phyloP scores from a whole-genome alignment of 2,329 filamentous ascomycete genomes.

The Penicillium sp. region DNA sequence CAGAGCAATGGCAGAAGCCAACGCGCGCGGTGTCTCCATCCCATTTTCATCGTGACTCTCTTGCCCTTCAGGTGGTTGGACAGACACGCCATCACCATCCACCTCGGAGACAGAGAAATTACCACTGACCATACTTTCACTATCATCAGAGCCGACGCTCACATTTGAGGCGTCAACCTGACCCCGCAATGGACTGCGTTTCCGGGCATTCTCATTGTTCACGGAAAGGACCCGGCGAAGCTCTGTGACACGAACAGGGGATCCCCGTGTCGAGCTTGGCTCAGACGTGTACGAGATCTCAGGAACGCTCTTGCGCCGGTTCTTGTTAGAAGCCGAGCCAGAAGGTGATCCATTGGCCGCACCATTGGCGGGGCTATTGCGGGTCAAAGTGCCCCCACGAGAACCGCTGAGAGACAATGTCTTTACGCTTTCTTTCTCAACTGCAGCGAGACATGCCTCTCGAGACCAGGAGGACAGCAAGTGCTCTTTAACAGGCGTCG shows the following conservation, averaged over 20 bases:
- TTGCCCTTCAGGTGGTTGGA: constrained; percentile 22
- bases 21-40: constrained; percentile 31
- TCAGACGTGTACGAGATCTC: constrained; percentile 32
- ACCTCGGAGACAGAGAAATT: constrained; percentile 36
- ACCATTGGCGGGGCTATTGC: constrained; percentile 28
- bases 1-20: constrained; percentile 17
- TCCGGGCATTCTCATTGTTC: constrained; percentile 32
- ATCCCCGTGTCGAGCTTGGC: constrained; percentile 39
- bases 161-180: constrained; percentile 30
- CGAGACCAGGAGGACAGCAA: constrained; percentile 76
- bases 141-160: constrained; percentile 38
- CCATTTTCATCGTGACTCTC: constrained; percentile 23
- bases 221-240: constrained; percentile 45
- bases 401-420: constrained; percentile 72
- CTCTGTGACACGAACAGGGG: constrained; percentile 46
- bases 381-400: constrained; percentile 52
- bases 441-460: constrained; percentile 62
- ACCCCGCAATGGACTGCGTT: constrained; percentile 41
- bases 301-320: constrained; percentile 35
- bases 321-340: constrained; percentile 25
- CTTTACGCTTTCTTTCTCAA: constrained; percentile 62
- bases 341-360: constrained; percentile 30
- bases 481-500: constrained; percentile 62
- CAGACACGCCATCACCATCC: constrained; percentile 25
- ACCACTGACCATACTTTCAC: constrained; percentile 44